Evolutionary conservation across 202 grass and related monocot species (phyloP), one percentile per base, ranked within the genome.

Genomic region (Setaria italica): DNA sequence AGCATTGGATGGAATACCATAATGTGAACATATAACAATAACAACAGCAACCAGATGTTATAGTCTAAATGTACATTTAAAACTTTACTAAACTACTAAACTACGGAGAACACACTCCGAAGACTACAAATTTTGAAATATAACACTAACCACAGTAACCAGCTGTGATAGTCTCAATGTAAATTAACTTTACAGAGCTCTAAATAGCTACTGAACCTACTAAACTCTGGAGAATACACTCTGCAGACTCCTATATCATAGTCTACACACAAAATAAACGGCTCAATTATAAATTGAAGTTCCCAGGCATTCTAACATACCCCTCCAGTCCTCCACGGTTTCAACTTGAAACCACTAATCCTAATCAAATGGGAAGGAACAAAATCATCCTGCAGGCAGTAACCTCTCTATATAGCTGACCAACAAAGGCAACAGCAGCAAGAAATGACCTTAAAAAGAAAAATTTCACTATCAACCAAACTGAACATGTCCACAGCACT

Each of bases 251-350:
- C 14, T 43, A 80, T 41, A 84, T 30, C 15, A 42, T n/a, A 33
- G 51, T 51, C 14, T 84, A 16, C 33, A 47, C 30, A 67, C 33
- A 60, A 64, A 73, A 79, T 46, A 47, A 84, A 73, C 4, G 21
- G 19, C 4, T 34, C 20, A 5, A 5, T 72, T 69, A 42, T 7
- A 55, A 45, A 71, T 6, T 16, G 29, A 69, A 71, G 49, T 2
- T 43, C 34, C 11, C 20, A 76, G 33, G 10, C 16, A 70, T 62
- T 59, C 34, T 55, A 60, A 54, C 64, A 16, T 6, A 78, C 2
- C 16, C 13, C 30, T 82, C 63, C 37, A 86, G 32, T 16, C 13
- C 30, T 82, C 63, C 37, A 86, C 41, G 78, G 16, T 32, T 37
- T 25, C 25, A 25, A 56, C 1, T 48, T 25, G 25, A 25, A 32